Evolutionary conservation across 176 grass and related monocot genomes (phyloP).

Genomic region (Phyllostachys edulis): DNA sequence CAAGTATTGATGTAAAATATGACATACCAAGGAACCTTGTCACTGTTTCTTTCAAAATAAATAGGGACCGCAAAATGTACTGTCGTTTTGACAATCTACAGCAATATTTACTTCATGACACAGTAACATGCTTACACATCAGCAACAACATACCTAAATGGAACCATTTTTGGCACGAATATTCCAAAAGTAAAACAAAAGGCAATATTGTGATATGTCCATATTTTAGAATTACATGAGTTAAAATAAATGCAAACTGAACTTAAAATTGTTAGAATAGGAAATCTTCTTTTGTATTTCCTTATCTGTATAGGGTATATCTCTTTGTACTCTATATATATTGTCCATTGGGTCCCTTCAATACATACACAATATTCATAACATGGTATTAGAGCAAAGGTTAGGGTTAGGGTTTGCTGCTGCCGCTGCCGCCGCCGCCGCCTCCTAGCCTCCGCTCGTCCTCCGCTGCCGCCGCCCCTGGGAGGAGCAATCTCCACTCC

Average conservation of each 20-base stretch:
- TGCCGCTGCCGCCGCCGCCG: too few species aligned
- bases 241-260: conserved; percentile 9
- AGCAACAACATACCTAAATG: conserved; percentile 11
- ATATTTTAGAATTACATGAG: not conserved
- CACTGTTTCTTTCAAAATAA: conserved; percentile 13
- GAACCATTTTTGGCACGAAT: not conserved
- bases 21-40: conserved; percentile 14
- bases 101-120: not conserved
- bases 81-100: not conserved
- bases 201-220: not conserved
- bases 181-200: conserved; percentile 2
- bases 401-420: too few species aligned
- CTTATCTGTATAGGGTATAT: too few species aligned
- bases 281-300: too few species aligned
- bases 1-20: conserved; percentile 30
- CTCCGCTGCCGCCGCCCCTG: too few species aligned
- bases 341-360: too few species aligned
- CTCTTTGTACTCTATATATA: too few species aligned
- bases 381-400: too few species aligned
- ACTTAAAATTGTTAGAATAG: too few species aligned
- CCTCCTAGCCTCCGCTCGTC: too few species aligned
- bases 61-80: not conserved
- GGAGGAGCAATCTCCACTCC: too few species aligned
- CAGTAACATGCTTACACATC: conserved; percentile 3
- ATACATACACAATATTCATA: too few species aligned